phyloP scores from a whole-genome alignment of 257 asterid genomes.

The Anisodus tanguticus region DNA sequence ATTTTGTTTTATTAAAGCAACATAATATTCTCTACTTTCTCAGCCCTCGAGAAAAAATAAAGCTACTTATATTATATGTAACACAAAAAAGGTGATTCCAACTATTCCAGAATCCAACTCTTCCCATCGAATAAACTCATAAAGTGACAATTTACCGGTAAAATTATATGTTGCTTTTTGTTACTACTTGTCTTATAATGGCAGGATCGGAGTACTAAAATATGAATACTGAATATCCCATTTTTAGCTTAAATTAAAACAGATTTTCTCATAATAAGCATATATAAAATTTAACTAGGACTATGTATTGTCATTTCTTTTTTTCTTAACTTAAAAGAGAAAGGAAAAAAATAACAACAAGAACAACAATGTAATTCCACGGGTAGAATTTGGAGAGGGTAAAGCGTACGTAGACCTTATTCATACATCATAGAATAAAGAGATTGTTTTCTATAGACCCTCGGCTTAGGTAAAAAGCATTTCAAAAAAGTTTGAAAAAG shows the following conservation, averaged over 20 bases:
- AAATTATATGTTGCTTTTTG: not conserved
- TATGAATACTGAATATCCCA: not conserved
- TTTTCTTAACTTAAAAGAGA: not conserved
- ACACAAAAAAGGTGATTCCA: not conserved
- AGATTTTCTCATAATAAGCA: not conserved
- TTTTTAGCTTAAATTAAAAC: not conserved
- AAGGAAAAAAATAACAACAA: not conserved
- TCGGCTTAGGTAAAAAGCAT: no score
- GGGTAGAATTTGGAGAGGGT: no score
- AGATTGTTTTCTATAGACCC: no score
- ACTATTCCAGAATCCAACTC: not conserved
- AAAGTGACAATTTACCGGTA: not conserved
- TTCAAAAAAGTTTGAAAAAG: no score
- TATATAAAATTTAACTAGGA: not conserved
- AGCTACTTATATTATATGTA: not conserved
- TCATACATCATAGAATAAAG: no score
- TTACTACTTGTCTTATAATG: not conserved
- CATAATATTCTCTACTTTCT: slow-evolving; percentile 21
- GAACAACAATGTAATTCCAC: no score
- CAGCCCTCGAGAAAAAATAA: slow-evolving; percentile 1
- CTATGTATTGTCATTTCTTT: not conserved
- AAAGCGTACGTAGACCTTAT: no score
- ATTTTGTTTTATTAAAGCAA: not conserved
- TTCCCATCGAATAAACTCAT: not conserved
- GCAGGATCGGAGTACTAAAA: not conserved